Base-by-base conservation (phyloP, 306 rosid genomes). In the Gillenia trifoliata region DNA sequence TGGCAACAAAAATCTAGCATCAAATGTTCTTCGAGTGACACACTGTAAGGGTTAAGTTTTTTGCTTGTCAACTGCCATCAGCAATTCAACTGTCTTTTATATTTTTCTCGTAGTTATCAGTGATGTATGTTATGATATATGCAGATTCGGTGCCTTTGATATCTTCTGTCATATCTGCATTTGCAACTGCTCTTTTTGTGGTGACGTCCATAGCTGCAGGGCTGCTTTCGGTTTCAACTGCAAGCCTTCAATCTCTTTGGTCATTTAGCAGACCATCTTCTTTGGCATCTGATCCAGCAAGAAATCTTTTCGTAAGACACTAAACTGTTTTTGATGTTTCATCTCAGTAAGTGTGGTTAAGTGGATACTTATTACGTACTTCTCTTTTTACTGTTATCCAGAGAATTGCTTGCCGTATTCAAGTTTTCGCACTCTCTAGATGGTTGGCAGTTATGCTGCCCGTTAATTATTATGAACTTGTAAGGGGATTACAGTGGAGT, bases 371-470 rank as follows among this genome's bases (percentile, higher is more conserved):
- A n/a, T 34, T 40, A 47, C 28, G 54, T 31, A 31, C 25, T 50
- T 68, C 57, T 25, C 62, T 64, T 33, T 56, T 65, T 56, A 20
- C n/a, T 73, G 74, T 79, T 73, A 47, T 86, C 83, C 94, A 93
- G 98, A 93, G 98, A 89, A 87, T 87, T 75, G 74, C 90, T 80
- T 79, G 90, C 83, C 92, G 91, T 78, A 87, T 93, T 82, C 98
- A 93, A 84, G 84, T 91, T 72, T 93, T 86, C 64, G 97, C 97
- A 63, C 82, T 93, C 55, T 84, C 92, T 47, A 88, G 92, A 84
- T 93, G 96, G 97, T 74, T 91, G 83, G 66, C 89, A 29, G 94
- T 82, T 70, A 83, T 83, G 55, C 75, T 91, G 78, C 98, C 98
- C 5, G 88, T 91, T 36, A 90, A 91, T 77, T 91, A 86, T 77